Percentiles rank a stretch among this genome's conserved stretches.
Evolutionary conservation across 73 alveolate genomes (phyloP).

Genomic region (Tetrahymena thermophila): DNA sequence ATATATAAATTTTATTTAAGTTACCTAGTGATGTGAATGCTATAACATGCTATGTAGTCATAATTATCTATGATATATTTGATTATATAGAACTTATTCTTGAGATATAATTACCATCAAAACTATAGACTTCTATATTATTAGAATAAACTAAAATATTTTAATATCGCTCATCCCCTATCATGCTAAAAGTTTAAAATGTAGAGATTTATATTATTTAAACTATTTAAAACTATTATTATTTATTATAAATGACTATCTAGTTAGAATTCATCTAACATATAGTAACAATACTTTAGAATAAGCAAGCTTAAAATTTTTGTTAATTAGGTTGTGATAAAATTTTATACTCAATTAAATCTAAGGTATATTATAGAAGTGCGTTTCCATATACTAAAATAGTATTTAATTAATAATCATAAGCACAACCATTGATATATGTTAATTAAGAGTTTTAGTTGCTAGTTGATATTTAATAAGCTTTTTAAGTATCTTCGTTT

Average conservation of each 20-base stretch:
- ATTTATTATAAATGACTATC: no score
- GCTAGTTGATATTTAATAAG: not conserved
- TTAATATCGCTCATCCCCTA: not conserved
- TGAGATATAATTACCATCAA: not conserved
- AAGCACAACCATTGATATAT: not conserved
- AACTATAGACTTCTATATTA: not conserved
- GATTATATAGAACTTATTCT: not conserved
- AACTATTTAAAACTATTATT: no score
- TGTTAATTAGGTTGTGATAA: not conserved
- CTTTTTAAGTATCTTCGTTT: not conserved
- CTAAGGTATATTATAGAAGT: not conserved
- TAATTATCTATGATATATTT: no score
- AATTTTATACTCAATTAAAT: no score
- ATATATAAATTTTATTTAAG: no score
- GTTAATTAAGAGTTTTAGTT: not conserved
- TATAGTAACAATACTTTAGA: no score
- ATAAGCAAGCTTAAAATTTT: not conserved
- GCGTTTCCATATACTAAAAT: not conserved
- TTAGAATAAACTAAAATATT: not conserved
- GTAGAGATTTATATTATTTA: not conserved
- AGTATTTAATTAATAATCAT: not conserved
- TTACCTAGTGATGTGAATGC: not conserved
- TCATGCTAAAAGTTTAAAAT: no score
- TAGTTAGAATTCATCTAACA: not conserved
- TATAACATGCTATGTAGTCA: not conserved